phyloP scores from a whole-genome alignment of 306 rosid genomes.

The Cicer pinnatifidum region DNA sequence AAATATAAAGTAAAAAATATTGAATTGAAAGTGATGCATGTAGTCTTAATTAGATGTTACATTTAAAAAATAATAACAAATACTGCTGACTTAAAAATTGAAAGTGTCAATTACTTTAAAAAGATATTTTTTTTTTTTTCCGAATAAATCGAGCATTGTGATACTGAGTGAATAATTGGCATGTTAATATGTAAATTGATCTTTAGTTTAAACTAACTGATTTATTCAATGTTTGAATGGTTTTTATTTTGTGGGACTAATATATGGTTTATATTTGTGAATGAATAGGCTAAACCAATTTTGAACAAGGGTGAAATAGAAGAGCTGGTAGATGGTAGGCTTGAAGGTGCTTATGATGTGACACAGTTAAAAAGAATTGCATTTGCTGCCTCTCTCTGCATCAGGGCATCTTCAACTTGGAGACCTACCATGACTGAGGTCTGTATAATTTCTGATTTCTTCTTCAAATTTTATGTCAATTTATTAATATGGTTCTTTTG shows the following conservation, averaged over 20 bases:
- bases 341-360: constrained; percentile 71
- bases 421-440: constrained; percentile 91
- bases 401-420: constrained; percentile 77
- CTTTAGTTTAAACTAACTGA: no score
- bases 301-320: constrained; percentile 74
- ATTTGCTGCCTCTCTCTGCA: constrained; percentile 84
- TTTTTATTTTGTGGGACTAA: neutral
- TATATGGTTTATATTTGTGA: constrained; percentile 20
- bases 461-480: neutral
- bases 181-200: no score
- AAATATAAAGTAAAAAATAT: no score
- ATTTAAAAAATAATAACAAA: no score
- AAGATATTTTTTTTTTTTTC: no score
- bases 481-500: neutral
- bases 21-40: no score
- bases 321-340: constrained; percentile 79
- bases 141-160: no score
- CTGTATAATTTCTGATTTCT: constrained; percentile 42
- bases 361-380: constrained; percentile 64
- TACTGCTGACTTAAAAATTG: no score
- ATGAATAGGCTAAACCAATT: constrained; percentile 81
- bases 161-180: no score
- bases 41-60: no score
- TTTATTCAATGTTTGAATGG: no score
- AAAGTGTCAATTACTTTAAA: no score